These are phyloP conservation scores for Atalantia buxifolia DNA, from an alignment of 345 rosid genomes.

Conservation along the genomic window DNA sequence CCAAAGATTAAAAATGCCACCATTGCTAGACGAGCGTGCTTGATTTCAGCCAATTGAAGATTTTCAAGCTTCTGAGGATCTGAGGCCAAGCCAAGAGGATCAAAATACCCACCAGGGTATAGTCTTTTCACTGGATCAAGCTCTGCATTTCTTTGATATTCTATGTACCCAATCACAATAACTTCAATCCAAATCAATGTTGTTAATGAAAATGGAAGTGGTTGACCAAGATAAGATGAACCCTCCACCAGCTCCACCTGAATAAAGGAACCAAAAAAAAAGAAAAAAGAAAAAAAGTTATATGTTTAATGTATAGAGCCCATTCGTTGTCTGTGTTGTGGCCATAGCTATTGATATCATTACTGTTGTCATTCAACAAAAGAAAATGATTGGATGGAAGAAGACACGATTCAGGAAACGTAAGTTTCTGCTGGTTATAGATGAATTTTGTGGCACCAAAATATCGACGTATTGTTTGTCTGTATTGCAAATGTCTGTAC, in stretches of 20 bases:
- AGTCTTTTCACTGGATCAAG: conserved; percentile 76
- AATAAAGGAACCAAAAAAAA: background rate
- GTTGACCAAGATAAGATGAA: conserved; percentile 87
- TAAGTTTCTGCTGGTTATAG: background rate
- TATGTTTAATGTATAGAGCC: no score
- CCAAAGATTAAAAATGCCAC: conserved; percentile 76
- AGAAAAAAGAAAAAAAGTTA: background rate
- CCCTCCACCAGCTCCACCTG: conserved; percentile 96
- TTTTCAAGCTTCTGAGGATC: conserved; percentile 67
- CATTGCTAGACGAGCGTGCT: conserved; percentile 88
- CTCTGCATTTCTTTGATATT: conserved; percentile 63
- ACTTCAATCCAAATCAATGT: conserved; percentile 89
- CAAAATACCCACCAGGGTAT: conserved; percentile 85
- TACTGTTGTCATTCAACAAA: background rate
- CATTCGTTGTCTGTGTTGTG: background rate
- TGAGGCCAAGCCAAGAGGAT: conserved; percentile 68
- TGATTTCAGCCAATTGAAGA: conserved; percentile 79
- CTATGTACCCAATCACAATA: conserved; percentile 58
- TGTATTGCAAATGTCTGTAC: no score
- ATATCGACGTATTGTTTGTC: background rate
- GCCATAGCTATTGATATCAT: background rate
- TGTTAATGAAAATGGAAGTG: conserved; percentile 82
- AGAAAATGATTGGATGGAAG: conserved; percentile 20
- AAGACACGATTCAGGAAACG: conserved; percentile 15
- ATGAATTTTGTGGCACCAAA: background rate